Conservation (phyloP, 73 alveolate species). For the Urostyla sp. region DNA sequence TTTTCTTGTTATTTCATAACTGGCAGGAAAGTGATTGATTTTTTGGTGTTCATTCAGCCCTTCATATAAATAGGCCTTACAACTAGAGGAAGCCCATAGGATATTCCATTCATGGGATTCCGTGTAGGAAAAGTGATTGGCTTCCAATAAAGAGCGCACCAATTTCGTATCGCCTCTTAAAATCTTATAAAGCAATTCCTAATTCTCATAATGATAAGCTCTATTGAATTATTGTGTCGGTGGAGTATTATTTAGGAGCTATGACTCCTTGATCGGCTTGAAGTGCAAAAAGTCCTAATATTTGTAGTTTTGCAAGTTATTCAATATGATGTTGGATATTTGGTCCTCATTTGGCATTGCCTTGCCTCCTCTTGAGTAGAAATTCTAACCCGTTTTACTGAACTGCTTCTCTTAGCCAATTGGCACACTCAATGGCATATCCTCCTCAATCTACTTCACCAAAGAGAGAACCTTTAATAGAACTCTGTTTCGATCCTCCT, state of each 20-base stretch:
- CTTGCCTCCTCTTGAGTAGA: neutral
- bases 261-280: constrained; percentile 19
- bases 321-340: neutral
- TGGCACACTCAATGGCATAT: neutral
- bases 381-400: constrained; percentile 31
- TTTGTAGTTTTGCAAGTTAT: neutral
- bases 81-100: constrained; percentile 70
- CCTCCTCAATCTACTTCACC: constrained; percentile 3
- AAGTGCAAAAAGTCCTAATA: neutral
- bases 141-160: constrained; percentile 70
- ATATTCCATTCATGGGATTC: constrained; percentile 83
- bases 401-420: constrained; percentile 6
- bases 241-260: constrained; percentile 33
- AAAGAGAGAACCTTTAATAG: neutral
- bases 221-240: constrained; percentile 40
- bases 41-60: constrained; percentile 82
- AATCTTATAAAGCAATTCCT: constrained; percentile 67
- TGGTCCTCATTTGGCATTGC: neutral
- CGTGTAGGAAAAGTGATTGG: constrained; percentile 63
- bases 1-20: constrained; percentile 87
- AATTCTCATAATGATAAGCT: constrained; percentile 24
- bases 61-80: constrained; percentile 77
- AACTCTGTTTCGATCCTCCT: neutral
- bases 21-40: constrained; percentile 88
- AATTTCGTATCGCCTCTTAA: constrained; percentile 71